Evolutionary conservation across 441 rosid species (phyloP).

Genomic region (Eruca vesicaria): DNA sequence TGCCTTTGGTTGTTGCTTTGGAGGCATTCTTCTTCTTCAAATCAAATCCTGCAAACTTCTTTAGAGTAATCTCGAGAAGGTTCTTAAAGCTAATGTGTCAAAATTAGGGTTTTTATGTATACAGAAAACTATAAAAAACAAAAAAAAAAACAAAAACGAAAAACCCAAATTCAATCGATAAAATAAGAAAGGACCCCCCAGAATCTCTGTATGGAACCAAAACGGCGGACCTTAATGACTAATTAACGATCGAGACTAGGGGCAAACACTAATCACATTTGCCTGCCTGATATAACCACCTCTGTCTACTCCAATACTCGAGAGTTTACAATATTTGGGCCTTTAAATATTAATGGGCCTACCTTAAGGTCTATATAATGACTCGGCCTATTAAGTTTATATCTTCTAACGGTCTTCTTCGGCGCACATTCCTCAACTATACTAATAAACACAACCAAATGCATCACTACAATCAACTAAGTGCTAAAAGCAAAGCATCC

Average conservation of each 20-base stretch:
- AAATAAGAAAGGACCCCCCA: background rate
- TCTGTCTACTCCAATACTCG: background rate
- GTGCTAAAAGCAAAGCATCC: background rate
- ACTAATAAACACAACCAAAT: background rate
- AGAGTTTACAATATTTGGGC: slow-evolving; percentile 3
- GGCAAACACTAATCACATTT: slow-evolving; percentile 1
- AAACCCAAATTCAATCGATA: background rate
- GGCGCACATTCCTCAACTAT: background rate
- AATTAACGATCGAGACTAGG: slow-evolving; percentile 21
- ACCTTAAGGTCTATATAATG: background rate
- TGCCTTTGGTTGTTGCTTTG: slow-evolving; percentile 74
- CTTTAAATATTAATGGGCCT: background rate
- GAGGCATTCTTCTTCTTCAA: slow-evolving; percentile 57
- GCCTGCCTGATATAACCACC: slow-evolving; percentile 18
- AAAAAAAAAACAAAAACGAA: background rate
- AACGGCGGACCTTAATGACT: slow-evolving; percentile 36
- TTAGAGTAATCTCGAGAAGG: background rate
- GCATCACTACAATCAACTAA: background rate
- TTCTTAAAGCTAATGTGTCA: slow-evolving; percentile 13
- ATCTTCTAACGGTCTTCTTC: background rate
- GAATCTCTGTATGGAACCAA: slow-evolving; percentile 3
- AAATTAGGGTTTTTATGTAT: slow-evolving; percentile 29
- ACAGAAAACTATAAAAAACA: background rate
- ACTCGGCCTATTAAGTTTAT: background rate
- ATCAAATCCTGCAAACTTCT: background rate